A percentile compares a stretch with the other conserved stretches of the same genome.
These are phyloP conservation scores for Dictyostelium intermedium DNA, from an alignment of 78 protist genomes.

Conservation along the genomic window DNA sequence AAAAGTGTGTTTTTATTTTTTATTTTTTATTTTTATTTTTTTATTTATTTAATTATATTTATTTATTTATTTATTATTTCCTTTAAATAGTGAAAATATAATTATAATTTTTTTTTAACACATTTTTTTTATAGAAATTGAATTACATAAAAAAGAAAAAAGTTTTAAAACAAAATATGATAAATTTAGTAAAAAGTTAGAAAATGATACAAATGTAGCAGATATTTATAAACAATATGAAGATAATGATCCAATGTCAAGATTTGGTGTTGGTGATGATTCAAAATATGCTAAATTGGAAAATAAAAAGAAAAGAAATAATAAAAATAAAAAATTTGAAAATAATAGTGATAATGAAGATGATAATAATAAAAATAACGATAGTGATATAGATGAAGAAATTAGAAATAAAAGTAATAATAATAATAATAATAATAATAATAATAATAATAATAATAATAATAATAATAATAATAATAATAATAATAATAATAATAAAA, in stretches of 20 bases:
- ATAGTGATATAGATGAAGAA: background rate
- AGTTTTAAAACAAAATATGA: background rate
- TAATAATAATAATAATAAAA: background rate
- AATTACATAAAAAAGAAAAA: constrained; percentile 21
- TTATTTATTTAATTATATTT: too few relatives aligned
- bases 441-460: background rate
- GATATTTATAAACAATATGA: background rate
- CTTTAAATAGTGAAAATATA: too few relatives aligned
- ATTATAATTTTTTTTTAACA: background rate
- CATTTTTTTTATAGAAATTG: background rate
- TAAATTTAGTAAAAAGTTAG: background rate
- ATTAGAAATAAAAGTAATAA: too few relatives aligned
- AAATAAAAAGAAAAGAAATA: background rate
- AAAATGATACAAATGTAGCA: background rate
- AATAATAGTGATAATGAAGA: background rate
- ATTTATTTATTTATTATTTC: too few relatives aligned
- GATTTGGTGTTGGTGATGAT: constrained; percentile 13
- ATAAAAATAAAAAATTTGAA: background rate
- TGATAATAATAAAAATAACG: background rate
- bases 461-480: background rate
- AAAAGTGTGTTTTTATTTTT: too few relatives aligned
- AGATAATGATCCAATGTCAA: constrained; percentile 11
- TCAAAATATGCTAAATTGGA: background rate
- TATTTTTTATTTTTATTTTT: too few relatives aligned
- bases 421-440: background rate